Evolutionary conservation across 768 basidiomycete species (phyloP).

Genomic region (Xerocomellus chrysenteron): DNA sequence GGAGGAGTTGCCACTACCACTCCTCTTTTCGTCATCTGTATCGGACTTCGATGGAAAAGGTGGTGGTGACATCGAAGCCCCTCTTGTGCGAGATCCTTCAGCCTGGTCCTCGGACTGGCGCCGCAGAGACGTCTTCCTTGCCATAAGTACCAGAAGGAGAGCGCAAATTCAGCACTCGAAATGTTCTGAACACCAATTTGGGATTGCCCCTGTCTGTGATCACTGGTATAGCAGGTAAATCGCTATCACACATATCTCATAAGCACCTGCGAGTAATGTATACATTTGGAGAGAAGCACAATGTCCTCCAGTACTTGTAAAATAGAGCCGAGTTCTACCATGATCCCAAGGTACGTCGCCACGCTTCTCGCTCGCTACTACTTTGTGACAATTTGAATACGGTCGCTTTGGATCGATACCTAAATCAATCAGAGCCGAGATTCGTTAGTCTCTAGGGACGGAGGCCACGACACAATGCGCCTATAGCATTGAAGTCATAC

Average conservation of each 20-base stretch:
- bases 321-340: neutral
- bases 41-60: neutral
- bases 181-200: slow-evolving; percentile 1
- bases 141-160: slow-evolving; percentile 1
- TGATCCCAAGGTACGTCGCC: neutral
- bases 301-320: neutral
- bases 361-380: neutral
- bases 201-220: slow-evolving; percentile 5
- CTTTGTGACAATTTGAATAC: neutral
- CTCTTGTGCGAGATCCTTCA: neutral
- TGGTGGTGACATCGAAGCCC: neutral
- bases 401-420: neutral
- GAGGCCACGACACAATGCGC: neutral
- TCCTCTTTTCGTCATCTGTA: neutral
- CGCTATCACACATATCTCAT: too few relatives aligned
- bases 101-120: neutral
- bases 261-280: neutral
- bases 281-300: neutral
- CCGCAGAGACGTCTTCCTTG: neutral
- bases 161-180: neutral
- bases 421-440: neutral
- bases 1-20: neutral
- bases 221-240: neutral
- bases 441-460: neutral
- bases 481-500: neutral